Percentiles rank a stretch among this genome's conserved stretches.
Conservation (phyloP, 2,329 filamentous ascomycete species). For the Xylariomycetidae sp. region DNA sequence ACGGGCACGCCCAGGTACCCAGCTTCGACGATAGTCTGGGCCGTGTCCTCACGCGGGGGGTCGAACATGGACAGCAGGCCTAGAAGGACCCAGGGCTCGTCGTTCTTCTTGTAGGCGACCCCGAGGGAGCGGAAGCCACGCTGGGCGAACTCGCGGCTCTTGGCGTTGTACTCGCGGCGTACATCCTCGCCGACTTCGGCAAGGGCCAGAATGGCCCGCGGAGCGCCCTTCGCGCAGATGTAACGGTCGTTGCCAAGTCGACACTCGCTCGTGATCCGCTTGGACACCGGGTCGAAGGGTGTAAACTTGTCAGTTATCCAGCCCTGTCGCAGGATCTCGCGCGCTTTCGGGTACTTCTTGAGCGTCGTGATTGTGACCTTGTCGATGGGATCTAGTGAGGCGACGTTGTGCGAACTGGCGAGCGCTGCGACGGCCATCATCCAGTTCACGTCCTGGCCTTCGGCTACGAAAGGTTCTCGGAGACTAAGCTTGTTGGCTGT, state of each 20-base stretch:
- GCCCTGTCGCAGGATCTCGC: conserved; percentile 69
- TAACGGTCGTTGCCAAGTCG: conserved; percentile 66
- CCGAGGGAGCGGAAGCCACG: conserved; percentile 78
- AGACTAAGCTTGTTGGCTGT: conserved; percentile 72
- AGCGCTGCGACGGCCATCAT: conserved; percentile 79
- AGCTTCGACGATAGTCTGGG: conserved; percentile 72
- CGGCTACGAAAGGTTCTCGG: conserved; percentile 71
- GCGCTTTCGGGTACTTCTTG: conserved; percentile 71
- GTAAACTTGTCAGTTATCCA: conserved; percentile 77
- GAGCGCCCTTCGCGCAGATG: conserved; percentile 72
- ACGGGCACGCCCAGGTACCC: conserved; percentile 72
- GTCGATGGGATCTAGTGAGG: conserved; percentile 74
- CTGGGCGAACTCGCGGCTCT: conserved; percentile 70
- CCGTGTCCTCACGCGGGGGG: conserved; percentile 73
- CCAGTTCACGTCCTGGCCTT: conserved; percentile 76
- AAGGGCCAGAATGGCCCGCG: conserved; percentile 68
- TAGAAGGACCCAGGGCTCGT: conserved; percentile 68
- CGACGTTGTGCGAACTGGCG: conserved; percentile 74
- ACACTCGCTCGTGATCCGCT: conserved; percentile 70
- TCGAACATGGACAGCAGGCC: conserved; percentile 79
- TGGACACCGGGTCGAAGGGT: conserved; percentile 74
- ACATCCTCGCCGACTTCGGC: conserved; percentile 63
- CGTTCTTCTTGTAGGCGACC: conserved; percentile 74
- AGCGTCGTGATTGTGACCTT: conserved; percentile 74
- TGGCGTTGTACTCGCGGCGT: conserved; percentile 63